Evolutionary conservation across 2,329 filamentous ascomycete species (phyloP), one percentile per base, ranked within the genome.

Genomic region (Talaromyces sp.): DNA sequence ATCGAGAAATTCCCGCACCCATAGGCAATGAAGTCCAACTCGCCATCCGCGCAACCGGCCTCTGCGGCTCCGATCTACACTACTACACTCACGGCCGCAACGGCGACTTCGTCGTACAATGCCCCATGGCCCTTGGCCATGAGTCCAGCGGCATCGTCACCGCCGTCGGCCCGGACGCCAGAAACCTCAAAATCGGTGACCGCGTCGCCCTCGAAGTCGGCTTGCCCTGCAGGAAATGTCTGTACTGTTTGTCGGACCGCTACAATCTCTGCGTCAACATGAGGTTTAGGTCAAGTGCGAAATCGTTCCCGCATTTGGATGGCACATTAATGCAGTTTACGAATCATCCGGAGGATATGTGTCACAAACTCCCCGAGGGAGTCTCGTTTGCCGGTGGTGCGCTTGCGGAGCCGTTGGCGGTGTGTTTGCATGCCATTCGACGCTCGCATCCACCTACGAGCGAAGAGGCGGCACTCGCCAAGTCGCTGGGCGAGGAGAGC

Each of bases 121-220:
- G 91, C 70, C 93, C 93, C 68, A 89, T 96, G 84, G 89, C 92
- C 15, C 87, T 96, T 0, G 89, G 89, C 70, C 89, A 91, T 75
- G 89, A 90, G 75, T 93, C 92, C 15, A 86, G 92, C 9, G 93
- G 93, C 66, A 89, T 91, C 33, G 84, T 98, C 47, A 87, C 92
- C 62, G 85, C 86, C 54, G 82, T 91, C 47, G 93, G 92, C 22
- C 75, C 84, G 1, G 81, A 81, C 13, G 89, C 92, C 6, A 87
- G 68, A 45, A 79, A 78, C 37, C 86, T 96, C 68, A 81, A 86
- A 70, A 74, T 84, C 11, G 93, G 93, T 65, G 93, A 97, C 80
- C 89, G 91, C 71, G 90, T 97, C 22, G 93, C 94, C n/a, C 83
- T 98, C 49, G 94, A 98, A 83, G 94, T 96, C 15, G 94, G 94